These are phyloP conservation scores for Colletotrichum liriopes DNA, from an alignment of 2,329 filamentous ascomycete genomes.

Conservation along the genomic window DNA sequence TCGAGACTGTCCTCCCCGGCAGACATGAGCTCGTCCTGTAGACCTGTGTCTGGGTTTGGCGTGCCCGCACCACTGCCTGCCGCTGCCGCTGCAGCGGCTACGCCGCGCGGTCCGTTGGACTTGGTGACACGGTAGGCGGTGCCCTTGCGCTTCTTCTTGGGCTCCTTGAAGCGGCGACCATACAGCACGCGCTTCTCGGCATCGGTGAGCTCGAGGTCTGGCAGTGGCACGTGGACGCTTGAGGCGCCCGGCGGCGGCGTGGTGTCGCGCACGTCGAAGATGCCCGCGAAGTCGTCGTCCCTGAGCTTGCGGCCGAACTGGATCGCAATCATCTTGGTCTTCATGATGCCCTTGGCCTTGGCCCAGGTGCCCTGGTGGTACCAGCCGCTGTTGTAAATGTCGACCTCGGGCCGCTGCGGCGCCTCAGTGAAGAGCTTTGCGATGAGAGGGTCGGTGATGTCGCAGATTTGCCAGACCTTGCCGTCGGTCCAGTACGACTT, in stretches of 20 bases:
- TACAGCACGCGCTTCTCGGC: constrained; percentile 54
- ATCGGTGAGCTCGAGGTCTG: constrained; percentile 56
- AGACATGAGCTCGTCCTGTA: constrained; percentile 34
- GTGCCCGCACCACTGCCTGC: constrained; percentile 6
- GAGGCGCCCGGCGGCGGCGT: constrained; percentile 49
- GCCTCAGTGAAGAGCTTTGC: constrained; percentile 75
- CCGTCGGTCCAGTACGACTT: constrained; percentile 82
- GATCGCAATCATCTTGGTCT: constrained; percentile 83
- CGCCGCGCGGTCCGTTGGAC: constrained; percentile 35
- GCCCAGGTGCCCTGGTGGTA: constrained; percentile 85
- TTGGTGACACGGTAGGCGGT: constrained; percentile 45
- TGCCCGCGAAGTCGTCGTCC: constrained; percentile 62
- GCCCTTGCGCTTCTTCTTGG: constrained; percentile 45
- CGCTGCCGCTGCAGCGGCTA: constrained; percentile 28
- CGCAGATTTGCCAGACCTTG: constrained; percentile 95
- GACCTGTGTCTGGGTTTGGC: constrained; percentile 11
- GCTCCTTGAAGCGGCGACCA: constrained; percentile 51
- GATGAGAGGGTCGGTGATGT: constrained; percentile 87
- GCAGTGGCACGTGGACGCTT: constrained; percentile 56
- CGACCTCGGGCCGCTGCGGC: constrained; percentile 71
- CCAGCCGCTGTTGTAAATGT: constrained; percentile 81
- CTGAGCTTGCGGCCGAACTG: constrained; percentile 68
- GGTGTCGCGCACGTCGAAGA: constrained; percentile 56
- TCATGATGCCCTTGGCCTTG: constrained; percentile 90
- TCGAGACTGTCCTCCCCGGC: constrained; percentile 46